Evolutionary conservation across 2,329 filamentous ascomycete species (phyloP), one percentile per base, ranked within the genome.

Genomic region (Lithohypha guttulata): DNA sequence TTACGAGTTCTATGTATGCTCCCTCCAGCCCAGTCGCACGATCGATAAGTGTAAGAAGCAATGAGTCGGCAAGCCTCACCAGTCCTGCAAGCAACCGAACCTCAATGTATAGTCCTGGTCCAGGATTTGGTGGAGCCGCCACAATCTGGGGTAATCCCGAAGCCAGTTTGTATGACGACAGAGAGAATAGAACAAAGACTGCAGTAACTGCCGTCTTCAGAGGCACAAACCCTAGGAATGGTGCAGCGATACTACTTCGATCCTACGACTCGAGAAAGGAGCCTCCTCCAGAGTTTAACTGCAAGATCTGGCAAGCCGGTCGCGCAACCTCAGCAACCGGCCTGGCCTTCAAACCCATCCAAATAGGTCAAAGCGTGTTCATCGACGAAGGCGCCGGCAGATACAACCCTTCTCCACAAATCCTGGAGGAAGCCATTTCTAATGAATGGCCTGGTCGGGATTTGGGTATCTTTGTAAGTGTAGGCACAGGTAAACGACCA

Each of bases 361-460:
- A 83, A 49, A 84, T 98, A 26, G 91, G 91, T 3, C 89, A 96
- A 59, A 89, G 86, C 1, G 71, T 86, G 7, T 98, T 98, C 55
- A 81, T 94, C 44, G 91, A 98, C 51, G 89, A 96, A 57, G 91
- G 91, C 1, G 71, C 75, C 1, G 91, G 91, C 3, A 86, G 81
- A 45, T 98, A 91, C 62, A 98, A 98, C 56, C 91, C 89, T 1
- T 73, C 86, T 0, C 84, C 86, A 1, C 74, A 82, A 46, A 75
- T 85, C 1, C 71, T 98, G 8, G 89, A 96, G 51, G 91, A 98
- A 62, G 89, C 89, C 4, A 76, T 82, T 1, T 70, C 84, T 30
- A 95, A 94, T 52, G 89, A 96, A 60, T 96, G 86, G 86, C 91
- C 91, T 0, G 89, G 87, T 1, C 75, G 91, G 20, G 87, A 96